phyloP scores from a whole-genome alignment of 2,329 filamentous ascomycete species.

The Xylaria hypoxylon region DNA sequence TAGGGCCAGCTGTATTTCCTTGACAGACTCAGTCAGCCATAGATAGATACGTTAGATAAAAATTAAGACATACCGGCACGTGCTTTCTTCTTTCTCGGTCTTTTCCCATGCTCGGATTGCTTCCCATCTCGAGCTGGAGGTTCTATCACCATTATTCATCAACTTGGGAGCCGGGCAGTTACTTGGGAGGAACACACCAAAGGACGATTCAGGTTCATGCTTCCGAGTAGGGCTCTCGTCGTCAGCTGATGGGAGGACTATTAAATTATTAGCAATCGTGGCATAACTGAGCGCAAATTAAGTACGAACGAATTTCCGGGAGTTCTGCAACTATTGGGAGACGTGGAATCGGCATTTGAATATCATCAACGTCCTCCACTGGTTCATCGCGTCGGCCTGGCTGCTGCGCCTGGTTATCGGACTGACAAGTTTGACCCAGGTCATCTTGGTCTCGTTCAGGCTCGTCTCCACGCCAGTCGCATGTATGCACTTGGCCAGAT shows the following conservation, averaged over 20 bases:
- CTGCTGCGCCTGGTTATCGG: slow-evolving; percentile 10
- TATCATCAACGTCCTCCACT: slow-evolving; percentile 10
- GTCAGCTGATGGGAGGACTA: slow-evolving; percentile 13
- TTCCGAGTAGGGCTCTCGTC: slow-evolving; percentile 1
- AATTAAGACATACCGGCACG: slow-evolving; percentile 18
- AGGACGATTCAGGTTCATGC: background rate
- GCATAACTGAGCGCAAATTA: no score
- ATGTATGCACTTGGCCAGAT: slow-evolving; percentile 18
- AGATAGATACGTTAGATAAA: background rate
- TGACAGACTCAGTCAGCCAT: background rate
- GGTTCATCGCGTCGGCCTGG: slow-evolving; percentile 2
- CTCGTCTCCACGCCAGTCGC: slow-evolving; percentile 38
- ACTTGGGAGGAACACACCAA: slow-evolving; percentile 1
- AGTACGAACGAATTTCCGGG: slow-evolving; percentile 21
- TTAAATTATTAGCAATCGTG: background rate
- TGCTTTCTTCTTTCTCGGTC: slow-evolving; percentile 8
- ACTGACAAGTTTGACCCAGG: slow-evolving; percentile 12
- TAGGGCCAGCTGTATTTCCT: slow-evolving; percentile 18
- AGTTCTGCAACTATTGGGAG: slow-evolving; percentile 1
- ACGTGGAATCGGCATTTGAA: slow-evolving; percentile 24
- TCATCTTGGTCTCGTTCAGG: slow-evolving; percentile 35
- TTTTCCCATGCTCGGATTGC: background rate
- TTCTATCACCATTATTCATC: slow-evolving; percentile 11
- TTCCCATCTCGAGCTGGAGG: slow-evolving; percentile 3
- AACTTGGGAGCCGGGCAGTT: background rate